These are phyloP conservation scores for Dactylellina leptospora DNA, from an alignment of 2,329 filamentous ascomycete genomes.

Conservation along the genomic window DNA sequence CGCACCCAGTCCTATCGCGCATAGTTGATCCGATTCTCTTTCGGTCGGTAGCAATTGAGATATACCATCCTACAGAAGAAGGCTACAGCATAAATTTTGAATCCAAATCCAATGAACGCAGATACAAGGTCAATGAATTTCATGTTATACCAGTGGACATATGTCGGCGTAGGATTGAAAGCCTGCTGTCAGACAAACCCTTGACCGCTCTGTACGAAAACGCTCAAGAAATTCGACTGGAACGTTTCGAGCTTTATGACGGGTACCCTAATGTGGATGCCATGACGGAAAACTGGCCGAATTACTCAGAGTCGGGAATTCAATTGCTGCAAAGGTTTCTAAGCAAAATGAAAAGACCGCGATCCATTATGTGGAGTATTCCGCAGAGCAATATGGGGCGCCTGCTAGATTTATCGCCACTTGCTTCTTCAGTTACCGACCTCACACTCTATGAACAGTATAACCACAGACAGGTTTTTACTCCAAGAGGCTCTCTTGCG, in stretches of 20 bases:
- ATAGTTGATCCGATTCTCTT: too few relatives aligned
- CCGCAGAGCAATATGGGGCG: constrained; percentile 3
- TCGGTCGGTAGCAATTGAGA: too few relatives aligned
- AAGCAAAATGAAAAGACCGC: constrained; percentile 21
- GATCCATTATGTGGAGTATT: constrained; percentile 2
- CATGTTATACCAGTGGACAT: too few relatives aligned
- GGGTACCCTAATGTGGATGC: neutral
- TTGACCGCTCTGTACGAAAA: constrained; percentile 4
- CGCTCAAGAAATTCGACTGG: neutral
- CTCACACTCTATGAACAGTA: neutral
- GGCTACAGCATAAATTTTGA: too few relatives aligned
- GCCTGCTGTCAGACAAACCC: neutral
- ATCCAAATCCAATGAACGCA: too few relatives aligned
- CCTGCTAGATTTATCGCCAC: constrained; percentile 3
- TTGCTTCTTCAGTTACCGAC: neutral
- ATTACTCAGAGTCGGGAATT: neutral
- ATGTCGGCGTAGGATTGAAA: neutral
- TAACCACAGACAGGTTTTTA: neutral
- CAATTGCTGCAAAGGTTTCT: constrained; percentile 12
- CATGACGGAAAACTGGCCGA: constrained; percentile 1
- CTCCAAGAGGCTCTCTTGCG: neutral
- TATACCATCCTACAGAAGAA: too few relatives aligned
- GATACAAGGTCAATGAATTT: too few relatives aligned
- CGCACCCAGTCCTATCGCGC: too few relatives aligned
- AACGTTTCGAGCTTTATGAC: neutral